Conservation (phyloP, 805 yeast species). For the Suhomyces pyralidae region DNA sequence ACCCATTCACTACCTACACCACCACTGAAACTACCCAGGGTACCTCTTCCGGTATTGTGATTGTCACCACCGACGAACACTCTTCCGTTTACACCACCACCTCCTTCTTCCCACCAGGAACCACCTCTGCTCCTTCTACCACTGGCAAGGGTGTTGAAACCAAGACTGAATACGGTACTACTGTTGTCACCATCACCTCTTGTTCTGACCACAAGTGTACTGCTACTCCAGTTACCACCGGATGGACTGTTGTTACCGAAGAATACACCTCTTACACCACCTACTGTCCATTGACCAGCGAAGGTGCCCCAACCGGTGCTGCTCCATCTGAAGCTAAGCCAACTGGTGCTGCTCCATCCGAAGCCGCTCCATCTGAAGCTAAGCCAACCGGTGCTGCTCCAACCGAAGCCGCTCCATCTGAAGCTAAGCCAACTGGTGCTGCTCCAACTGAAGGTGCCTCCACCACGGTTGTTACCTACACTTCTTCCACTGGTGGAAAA, state of each 20-base stretch:
- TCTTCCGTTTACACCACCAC: slow-evolving; percentile 4
- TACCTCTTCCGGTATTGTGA: not conserved
- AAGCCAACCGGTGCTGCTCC: slow-evolving; percentile 1
- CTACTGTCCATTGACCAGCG: slow-evolving; percentile 28
- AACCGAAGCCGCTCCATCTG: not conserved
- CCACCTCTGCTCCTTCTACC: slow-evolving; percentile 22
- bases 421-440: not conserved
- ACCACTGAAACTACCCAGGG: not conserved
- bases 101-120: slow-evolving; percentile 1
- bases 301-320: slow-evolving; percentile 1
- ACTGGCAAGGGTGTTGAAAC: slow-evolving; percentile 17
- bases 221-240: slow-evolving; percentile 26
- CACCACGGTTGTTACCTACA: not conserved
- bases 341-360: slow-evolving; percentile 2
- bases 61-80: not conserved
- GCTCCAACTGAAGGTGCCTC: slow-evolving; percentile 2
- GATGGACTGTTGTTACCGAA: slow-evolving; percentile 35
- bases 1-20: slow-evolving; percentile 5
- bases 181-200: slow-evolving; percentile 33
- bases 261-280: slow-evolving; percentile 31
- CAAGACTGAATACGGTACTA: slow-evolving; percentile 18
- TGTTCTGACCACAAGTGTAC: slow-evolving; percentile 31
- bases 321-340: not conserved
- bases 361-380: not conserved
- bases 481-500: slow-evolving; percentile 1